Base-by-base conservation (phyloP, 208 protist species). In the Leishmania major region DNA sequence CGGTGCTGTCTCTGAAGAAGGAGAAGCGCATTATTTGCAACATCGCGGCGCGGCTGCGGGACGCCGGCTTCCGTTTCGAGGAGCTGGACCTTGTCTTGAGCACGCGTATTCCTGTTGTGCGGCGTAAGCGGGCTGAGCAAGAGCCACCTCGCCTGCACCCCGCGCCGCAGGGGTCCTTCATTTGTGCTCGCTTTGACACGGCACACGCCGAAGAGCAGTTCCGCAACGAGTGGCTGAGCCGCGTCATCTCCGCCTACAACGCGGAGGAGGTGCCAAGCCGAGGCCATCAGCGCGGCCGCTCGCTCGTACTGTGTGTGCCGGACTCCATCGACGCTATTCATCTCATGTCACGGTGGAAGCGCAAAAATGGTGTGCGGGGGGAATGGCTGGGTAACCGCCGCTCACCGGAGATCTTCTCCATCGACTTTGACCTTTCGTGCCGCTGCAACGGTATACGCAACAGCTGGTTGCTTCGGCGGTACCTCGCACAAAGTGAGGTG, bases 381-480 rank as follows among this genome's bases (percentile, higher is more conserved):
- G 10, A 67, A 31, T 96, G 91, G 91, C 43, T 73, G 35, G 3
- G n/a, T 19, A 40, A 70, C 60, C 40, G 66, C 15, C 84, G 81
- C 47, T 77, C 89, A 40, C 90, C 92, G 7, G 92, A 95, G 51
- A 88, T 97, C 43, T 96, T 93, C 84, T 79, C 77, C 47, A 78
- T 97, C 64, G 92, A 97, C 71, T 96, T 97, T 76, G 94, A 97
- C 74, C 69, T 97, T n/a, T 94, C 91, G 22, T 92, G 83, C 80
- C 86, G 93, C 66, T 51, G 76, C 64, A 75, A 90, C 19, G 94
- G 94, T 37, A 84, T 97, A 35, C 92, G 94, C 28, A 97, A 97
- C 89, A 95, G 91, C 78, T 94, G 85, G 89, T 85, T 96, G n/a
- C 77, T 97, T 76, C 92, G 93, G 4, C 53, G 67, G 17, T 97